Evolutionary conservation across 371 early-diverging fungal genomes (phyloP).

Genomic region (Rhizopus sp.): DNA sequence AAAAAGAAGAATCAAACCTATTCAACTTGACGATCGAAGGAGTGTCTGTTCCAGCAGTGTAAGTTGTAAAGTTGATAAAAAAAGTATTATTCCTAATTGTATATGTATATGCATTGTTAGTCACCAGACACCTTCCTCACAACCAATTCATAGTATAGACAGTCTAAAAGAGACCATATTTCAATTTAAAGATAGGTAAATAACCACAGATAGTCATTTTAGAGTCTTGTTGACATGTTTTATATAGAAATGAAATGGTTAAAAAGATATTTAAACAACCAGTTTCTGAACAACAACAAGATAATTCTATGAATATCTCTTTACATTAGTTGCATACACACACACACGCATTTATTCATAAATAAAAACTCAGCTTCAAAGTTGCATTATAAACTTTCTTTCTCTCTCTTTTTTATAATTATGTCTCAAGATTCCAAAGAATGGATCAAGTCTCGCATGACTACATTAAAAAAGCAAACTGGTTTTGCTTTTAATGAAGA

Average conservation of each 20-base stretch:
- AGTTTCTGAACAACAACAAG: background rate
- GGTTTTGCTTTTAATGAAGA: conserved; percentile 48
- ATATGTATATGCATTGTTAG: conserved; percentile 20
- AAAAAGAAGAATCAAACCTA: conserved; percentile 25
- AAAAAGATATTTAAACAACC: conserved; percentile 6
- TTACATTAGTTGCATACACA: conserved; percentile 9
- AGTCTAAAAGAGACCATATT: conserved; percentile 27
- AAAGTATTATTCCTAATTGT: background rate
- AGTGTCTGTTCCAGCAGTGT: conserved; percentile 42
- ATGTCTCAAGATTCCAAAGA: conserved; percentile 45
- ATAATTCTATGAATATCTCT: conserved; percentile 1
- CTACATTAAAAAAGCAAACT: conserved; percentile 35
- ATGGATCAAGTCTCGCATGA: conserved; percentile 50
- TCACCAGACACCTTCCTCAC: conserved; percentile 28
- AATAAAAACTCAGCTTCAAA: background rate
- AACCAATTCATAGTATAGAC: conserved; percentile 27
- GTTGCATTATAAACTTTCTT: background rate
- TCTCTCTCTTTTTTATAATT: background rate
- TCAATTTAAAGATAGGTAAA: conserved; percentile 26
- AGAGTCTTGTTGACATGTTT: background rate
- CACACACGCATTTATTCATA: background rate
- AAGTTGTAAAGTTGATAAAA: conserved; percentile 9
- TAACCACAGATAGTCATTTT: background rate
- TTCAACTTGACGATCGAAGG: conserved; percentile 44
- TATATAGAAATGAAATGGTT: conserved; percentile 17